Evolutionary conservation across 192 early-diverging fungal genomes (phyloP).

Genomic region (Dispira parvispora): DNA sequence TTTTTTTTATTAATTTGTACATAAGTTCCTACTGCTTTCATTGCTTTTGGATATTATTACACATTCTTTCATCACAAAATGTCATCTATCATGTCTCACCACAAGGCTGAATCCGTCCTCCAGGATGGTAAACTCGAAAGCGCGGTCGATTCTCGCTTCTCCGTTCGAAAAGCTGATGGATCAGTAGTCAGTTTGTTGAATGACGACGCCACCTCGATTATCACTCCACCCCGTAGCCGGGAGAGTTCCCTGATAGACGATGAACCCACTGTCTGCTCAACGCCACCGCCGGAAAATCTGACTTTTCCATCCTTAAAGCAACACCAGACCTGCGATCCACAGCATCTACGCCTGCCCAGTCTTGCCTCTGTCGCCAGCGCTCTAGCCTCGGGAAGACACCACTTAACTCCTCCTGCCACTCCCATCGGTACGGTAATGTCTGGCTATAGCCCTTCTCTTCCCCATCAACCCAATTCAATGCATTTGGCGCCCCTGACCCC

Average conservation of each 20-base stretch:
- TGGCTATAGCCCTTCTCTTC: background rate
- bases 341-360: slow-evolving; percentile 15
- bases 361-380: slow-evolving; percentile 20
- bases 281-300: background rate
- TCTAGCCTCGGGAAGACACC: slow-evolving; percentile 13
- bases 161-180: slow-evolving; percentile 33
- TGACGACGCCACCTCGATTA: slow-evolving; percentile 11
- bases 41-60: no score
- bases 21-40: no score
- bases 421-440: slow-evolving; percentile 10
- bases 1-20: no score
- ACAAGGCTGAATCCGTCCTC: background rate
- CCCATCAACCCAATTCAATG: background rate
- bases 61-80: no score
- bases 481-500: slow-evolving; percentile 6
- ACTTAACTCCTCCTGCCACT: slow-evolving; percentile 14
- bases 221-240: background rate
- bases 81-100: background rate
- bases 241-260: background rate
- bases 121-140: background rate
- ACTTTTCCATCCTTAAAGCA: slow-evolving; percentile 1
- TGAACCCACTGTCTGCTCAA: background rate
- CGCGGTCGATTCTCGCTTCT: slow-evolving; percentile 14
- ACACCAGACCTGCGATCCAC: background rate
- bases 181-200: slow-evolving; percentile 35